Base-by-base conservation (phyloP, 129 eudicot genomes). In the Chrysanthemum lavandulifolium region DNA sequence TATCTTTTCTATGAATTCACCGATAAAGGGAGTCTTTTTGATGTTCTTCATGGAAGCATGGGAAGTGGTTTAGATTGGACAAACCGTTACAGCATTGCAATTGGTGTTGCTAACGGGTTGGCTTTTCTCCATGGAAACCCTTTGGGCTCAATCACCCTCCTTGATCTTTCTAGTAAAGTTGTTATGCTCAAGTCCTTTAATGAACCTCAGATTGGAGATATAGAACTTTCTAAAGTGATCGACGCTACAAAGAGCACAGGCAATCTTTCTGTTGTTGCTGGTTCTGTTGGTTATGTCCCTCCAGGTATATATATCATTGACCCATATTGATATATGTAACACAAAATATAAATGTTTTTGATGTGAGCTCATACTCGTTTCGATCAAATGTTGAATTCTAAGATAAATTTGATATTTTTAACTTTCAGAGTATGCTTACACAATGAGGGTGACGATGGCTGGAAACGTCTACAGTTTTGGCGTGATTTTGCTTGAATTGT, bases 381-480 rank as follows among this genome's bases (percentile, higher is more conserved):
- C 21, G 21, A 19, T 40, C 13, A 5, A 13, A n/a, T 49, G 18
- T 79, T 12, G 7, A 40, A 31, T 23, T 61, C 77, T 72, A 66
- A 68, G 10, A 62, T 50, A 52, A 3, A 73, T 51, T 11, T 68
- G 15, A 40, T 45, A 45, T 71, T 19, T 74, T 25, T 76, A 79
- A 36, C 6, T 82, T 84, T 31, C 97, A 93, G 97, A 90, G 76
- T 93, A 93, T 58, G 97, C 96, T 3, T 93, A 89, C 84, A 84
- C 92, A 6, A 90, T 90, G 97, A 87, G 97, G 83, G 76, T 87
- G 73, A 93, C 98, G 1, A 84, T 69, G 81, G 85, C 97, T 6
- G 97, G 97, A 63, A 93, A 93, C 48, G 97, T 93, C n/a, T 93
- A 93, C 63, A 93, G 97, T 73, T 90, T 87, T 13, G 98, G 97